Conservation (phyloP, 352 stramenopile species). For the Phytophthora chlamydospora region DNA sequence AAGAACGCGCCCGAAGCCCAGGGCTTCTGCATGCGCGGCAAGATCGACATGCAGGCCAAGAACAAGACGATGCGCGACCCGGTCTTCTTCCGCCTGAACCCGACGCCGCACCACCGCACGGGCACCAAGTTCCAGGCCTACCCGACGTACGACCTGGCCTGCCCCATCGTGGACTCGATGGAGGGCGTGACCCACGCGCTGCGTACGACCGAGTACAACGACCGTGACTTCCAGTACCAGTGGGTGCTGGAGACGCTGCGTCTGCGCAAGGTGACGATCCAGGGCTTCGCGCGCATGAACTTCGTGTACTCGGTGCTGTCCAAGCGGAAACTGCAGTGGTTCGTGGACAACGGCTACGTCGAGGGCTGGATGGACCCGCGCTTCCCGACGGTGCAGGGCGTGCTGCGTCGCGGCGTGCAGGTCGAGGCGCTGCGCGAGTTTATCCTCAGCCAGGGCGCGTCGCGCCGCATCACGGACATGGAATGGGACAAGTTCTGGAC, state of each 20-base stretch:
- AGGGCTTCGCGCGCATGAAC: constrained; percentile 99
- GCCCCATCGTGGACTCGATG: constrained; percentile 98
- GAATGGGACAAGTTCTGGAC: constrained; percentile 99
- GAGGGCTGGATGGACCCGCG: constrained; percentile 98
- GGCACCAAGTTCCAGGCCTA: constrained; percentile 99
- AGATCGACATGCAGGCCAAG: constrained; percentile 95
- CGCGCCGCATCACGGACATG: constrained; percentile 97
- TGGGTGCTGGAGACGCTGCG: constrained; percentile 93
- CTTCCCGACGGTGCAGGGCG: constrained; percentile 98
- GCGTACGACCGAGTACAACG: constrained; percentile 99
- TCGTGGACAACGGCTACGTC: constrained; percentile 97
- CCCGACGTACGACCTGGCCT: constrained; percentile 99
- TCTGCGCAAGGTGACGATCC: constrained; percentile 86
- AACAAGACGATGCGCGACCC: constrained; percentile 91
- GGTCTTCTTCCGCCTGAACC: constrained; percentile 88
- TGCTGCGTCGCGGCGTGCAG: constrained; percentile 96
- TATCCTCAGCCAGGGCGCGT: constrained; percentile 97
- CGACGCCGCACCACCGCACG: constrained; percentile 88
- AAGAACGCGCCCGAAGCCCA: constrained; percentile 85
- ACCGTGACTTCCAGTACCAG: constrained; percentile 98
- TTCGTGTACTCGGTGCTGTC: constrained; percentile 99
- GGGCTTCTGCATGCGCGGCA: constrained; percentile 88
- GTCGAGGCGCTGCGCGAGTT: constrained; percentile 96
- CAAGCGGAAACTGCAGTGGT: constrained; percentile 99
- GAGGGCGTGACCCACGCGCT: constrained; percentile 99